These are phyloP conservation scores for Nitzschia sp. DNA, from an alignment of 108 stramenopile genomes.

Conservation along the genomic window DNA sequence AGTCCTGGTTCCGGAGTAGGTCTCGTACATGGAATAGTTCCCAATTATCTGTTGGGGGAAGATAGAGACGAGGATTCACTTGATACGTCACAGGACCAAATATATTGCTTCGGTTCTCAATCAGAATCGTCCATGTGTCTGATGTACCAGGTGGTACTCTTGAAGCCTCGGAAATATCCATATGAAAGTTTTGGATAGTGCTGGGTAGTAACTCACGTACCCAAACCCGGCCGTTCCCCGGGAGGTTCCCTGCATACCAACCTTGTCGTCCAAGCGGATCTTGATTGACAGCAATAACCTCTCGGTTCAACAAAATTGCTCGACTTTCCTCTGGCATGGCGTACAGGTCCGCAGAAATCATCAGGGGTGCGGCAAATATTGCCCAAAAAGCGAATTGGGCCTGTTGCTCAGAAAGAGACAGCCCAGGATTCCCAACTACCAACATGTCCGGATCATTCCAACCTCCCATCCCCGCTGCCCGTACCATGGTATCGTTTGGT, in stretches of 20 bases:
- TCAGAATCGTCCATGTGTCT: slow-evolving; percentile 17
- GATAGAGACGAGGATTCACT: slow-evolving; percentile 9
- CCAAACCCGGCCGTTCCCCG: slow-evolving; percentile 1
- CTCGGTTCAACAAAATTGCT: slow-evolving; percentile 13
- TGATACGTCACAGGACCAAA: slow-evolving; percentile 1
- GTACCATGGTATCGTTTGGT: slow-evolving; percentile 14
- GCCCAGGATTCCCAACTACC: slow-evolving; percentile 41
- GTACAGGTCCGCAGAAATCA: slow-evolving; percentile 45
- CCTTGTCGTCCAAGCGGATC: slow-evolving; percentile 25
- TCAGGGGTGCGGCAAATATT: slow-evolving; percentile 46
- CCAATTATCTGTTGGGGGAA: slow-evolving; percentile 1
- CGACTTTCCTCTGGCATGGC: slow-evolving; percentile 26
- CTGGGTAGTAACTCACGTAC: slow-evolving; percentile 14
- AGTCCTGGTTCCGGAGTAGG: neutral
- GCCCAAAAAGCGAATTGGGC: slow-evolving; percentile 52
- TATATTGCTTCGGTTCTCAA: slow-evolving; percentile 19
- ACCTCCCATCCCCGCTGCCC: slow-evolving; percentile 31
- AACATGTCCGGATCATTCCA: slow-evolving; percentile 66
- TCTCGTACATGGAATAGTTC: slow-evolving; percentile 15
- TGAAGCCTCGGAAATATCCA: neutral
- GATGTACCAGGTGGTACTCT: neutral
- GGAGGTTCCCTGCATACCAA: slow-evolving; percentile 20
- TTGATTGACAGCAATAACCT: slow-evolving; percentile 31
- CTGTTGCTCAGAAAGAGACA: slow-evolving; percentile 30
- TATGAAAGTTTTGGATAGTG: neutral